A percentile compares a stretch with the other conserved stretches of the same genome.
Evolutionary conservation across 23 red algal species (phyloP).

Genomic region (Pyropia haitanensis): DNA sequence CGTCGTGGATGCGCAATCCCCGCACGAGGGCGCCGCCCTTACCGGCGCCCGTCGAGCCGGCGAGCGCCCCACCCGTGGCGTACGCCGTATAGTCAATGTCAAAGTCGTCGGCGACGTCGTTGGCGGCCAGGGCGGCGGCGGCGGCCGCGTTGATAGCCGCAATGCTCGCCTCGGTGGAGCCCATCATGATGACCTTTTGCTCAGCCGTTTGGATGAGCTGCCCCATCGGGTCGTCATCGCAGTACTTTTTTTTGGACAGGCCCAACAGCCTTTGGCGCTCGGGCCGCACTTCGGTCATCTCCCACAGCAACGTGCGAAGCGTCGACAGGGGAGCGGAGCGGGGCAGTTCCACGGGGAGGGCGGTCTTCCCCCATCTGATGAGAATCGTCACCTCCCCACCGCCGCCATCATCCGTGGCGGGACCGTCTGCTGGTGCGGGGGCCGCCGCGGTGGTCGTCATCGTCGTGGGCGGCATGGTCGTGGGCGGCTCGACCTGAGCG

Average conservation of each 20-base stretch:
- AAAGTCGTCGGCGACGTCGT: conserved; percentile 24
- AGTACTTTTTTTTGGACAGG: conserved; percentile 9
- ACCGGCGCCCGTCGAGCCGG: background rate
- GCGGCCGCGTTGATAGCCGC: conserved; percentile 17
- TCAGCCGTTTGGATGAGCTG: conserved; percentile 22
- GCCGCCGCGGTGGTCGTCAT: conserved; percentile 4
- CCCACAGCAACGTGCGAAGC: conserved; percentile 39
- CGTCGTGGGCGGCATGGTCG: conserved; percentile 2
- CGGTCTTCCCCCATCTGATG: conserved; percentile 27
- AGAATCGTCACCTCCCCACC: conserved; percentile 30
- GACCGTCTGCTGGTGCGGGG: background rate
- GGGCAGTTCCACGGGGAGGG: conserved; percentile 40
- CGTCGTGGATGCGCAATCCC: conserved; percentile 32
- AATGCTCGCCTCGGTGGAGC: conserved; percentile 54
- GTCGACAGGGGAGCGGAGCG: conserved; percentile 25
- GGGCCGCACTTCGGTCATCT: conserved; percentile 65
- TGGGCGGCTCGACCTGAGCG: background rate
- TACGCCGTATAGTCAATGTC: conserved; percentile 26
- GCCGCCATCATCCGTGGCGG: conserved; percentile 3
- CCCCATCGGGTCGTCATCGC: conserved; percentile 18
- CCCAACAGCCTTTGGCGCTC: conserved; percentile 77
- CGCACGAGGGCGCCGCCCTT: conserved; percentile 1
- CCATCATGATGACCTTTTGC: conserved; percentile 61
- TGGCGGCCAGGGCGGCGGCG: conserved; percentile 4
- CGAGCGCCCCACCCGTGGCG: conserved; percentile 2